A percentile compares a stretch with the other conserved stretches of the same genome.
Evolutionary conservation across 441 rosid species (phyloP).

Genomic region (Gossypium davidsonii): DNA sequence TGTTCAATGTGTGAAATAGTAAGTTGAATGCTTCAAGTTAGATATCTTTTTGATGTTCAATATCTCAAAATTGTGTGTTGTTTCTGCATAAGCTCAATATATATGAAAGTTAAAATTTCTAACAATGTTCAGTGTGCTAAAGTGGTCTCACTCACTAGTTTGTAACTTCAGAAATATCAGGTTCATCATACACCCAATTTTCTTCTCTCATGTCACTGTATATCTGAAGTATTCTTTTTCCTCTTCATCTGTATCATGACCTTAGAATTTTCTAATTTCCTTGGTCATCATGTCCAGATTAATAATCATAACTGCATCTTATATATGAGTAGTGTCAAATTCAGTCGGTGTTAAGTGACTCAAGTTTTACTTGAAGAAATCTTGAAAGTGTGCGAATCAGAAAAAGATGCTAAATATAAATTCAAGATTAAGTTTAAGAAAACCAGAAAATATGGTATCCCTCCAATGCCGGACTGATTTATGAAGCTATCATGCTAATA

Average conservation of each 20-base stretch:
- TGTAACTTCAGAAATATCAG: not conserved
- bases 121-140: not conserved
- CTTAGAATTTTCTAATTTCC: not conserved
- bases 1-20: not conserved
- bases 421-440: not conserved
- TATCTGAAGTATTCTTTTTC: not conserved
- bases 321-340: not conserved
- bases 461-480: not conserved
- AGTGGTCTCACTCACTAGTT: constrained; percentile 5
- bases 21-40: not conserved
- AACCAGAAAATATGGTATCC: not conserved
- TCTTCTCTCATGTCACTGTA: not conserved
- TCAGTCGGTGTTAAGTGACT: not conserved
- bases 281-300: not conserved
- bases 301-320: not conserved
- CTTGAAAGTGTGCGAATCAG: not conserved
- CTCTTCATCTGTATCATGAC: not conserved
- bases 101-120: not conserved
- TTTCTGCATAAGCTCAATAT: not conserved
- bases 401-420: not conserved
- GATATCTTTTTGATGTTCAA: not conserved
- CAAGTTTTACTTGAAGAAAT: not conserved
- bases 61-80: not conserved
- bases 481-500: not conserved
- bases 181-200: not conserved